Evolutionary conservation across 768 basidiomycete genomes (phyloP), one percentile per base, ranked within the genome.

Genomic region (Harrya chromipes): DNA sequence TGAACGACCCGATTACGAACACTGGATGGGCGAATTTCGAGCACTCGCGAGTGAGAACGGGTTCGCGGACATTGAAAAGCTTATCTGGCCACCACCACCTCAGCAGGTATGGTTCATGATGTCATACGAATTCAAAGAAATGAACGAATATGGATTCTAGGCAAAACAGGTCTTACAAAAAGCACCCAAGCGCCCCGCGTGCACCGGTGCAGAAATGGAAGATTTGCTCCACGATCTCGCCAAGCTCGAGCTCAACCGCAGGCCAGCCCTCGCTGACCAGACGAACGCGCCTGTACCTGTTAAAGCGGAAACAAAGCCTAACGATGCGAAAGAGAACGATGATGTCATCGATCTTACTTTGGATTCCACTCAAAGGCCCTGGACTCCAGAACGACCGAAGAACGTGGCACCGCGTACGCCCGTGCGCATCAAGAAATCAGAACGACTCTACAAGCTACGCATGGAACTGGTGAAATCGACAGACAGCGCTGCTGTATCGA

Each of bases 61-160:
- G 11, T 87, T 79, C 55, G 73, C 73, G 3, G 70, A 74, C 19
- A 72, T 73, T 45, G 80, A 85, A 23, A 77, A 73, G 23, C 86
- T 90, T 57, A 71, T 87, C 35, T 90, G 87, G 87, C 87, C 87
- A 4, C 82, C 85, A 11, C 78, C 76, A n/a, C 67, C 56, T 56
- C 49, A 61, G 40, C 64, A 65, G 67, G 66, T 72, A 62, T 12
- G 53, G 13, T 44, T 48, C 14, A 40, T 46, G 44, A 33, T 11
- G 9, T 26, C 31, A 37, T 24, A 10, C 4, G 24, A 21, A 19
- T 49, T 31, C 27, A 14, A 4, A 39, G 29, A 29, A 26, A 40
- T 54, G 39, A 58, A 24, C 43, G 12, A 46, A 36, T 3, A 33
- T 29, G 21, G 16, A 47, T 40, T 10, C 16, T 26, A 71, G 68